A percentile compares a stretch with the other conserved stretches of the same genome.
These are phyloP conservation scores for Talinum fruticosum DNA, from an alignment of 148 eudicot species.

Conservation along the genomic window DNA sequence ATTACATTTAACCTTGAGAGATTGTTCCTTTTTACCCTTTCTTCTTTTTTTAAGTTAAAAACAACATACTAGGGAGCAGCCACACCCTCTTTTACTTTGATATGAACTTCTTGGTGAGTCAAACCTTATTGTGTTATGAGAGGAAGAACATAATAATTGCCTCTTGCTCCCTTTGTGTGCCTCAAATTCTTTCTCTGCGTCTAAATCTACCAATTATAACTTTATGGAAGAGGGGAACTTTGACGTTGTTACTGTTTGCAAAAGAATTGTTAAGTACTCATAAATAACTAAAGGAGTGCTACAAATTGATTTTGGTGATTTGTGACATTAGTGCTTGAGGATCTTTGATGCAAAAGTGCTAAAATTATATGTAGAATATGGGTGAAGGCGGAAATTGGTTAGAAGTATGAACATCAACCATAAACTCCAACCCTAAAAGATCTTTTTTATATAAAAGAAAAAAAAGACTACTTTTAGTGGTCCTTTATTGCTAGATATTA, in stretches of 20 bases:
- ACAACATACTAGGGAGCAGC: neutral
- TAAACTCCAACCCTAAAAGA: neutral
- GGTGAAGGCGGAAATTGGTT: neutral
- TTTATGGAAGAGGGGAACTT: neutral
- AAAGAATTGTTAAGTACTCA: neutral
- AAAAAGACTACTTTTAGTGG: neutral
- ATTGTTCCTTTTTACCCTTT: too few relatives aligned
- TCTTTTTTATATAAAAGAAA: too few relatives aligned
- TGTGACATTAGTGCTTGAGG: neutral
- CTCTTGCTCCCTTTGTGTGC: too few relatives aligned
- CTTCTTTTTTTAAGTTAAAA: too few relatives aligned
- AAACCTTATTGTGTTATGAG: too few relatives aligned
- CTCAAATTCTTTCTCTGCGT: neutral
- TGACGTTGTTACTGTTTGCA: neutral
- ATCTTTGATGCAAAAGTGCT: too few relatives aligned
- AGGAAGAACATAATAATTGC: too few relatives aligned
- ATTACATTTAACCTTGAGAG: neutral
- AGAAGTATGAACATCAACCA: neutral
- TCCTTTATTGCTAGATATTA: neutral
- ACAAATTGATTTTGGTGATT: neutral
- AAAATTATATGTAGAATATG: neutral
- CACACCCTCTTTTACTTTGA: too few relatives aligned
- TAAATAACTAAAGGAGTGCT: neutral
- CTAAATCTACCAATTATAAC: neutral
- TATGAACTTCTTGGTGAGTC: too few relatives aligned